Conservation (phyloP, 371 early-diverging fungal species). For the Circinella minor region DNA sequence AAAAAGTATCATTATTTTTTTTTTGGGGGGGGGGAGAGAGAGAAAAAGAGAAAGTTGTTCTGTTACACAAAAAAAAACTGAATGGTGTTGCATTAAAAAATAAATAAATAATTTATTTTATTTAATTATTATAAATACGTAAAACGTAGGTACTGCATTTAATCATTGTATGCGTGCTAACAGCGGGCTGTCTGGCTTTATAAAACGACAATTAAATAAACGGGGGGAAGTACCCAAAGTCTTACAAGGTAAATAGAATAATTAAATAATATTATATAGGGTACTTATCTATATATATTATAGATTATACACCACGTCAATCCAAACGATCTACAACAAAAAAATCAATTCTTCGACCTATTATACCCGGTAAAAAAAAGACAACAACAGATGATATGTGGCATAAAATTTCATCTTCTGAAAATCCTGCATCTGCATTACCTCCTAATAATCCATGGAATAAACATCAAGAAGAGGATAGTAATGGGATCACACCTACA, state of each 20-base stretch:
- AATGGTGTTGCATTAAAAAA: too few relatives aligned
- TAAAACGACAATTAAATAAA: constrained; percentile 23
- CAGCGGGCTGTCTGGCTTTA: constrained; percentile 47
- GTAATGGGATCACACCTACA: constrained; percentile 18
- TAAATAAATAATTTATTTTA: not conserved
- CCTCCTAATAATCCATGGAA: not conserved
- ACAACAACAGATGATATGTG: constrained; percentile 11
- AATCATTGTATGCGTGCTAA: constrained; percentile 45
- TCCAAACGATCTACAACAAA: constrained; percentile 20
- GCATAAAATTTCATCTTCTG: constrained; percentile 9
- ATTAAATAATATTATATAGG: too few relatives aligned
- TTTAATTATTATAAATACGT: not conserved
- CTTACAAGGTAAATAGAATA: constrained; percentile 22
- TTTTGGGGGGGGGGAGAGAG: not conserved
- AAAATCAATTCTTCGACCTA: constrained; percentile 25
- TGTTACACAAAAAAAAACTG: not conserved
- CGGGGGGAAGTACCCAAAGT: constrained; percentile 20
- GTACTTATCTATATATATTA: too few relatives aligned
- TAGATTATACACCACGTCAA: constrained; percentile 29
- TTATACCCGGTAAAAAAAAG: constrained; percentile 21
- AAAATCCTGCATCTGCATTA: constrained; percentile 1
- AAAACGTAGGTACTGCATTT: constrained; percentile 48
- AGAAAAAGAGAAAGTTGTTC: too few relatives aligned
- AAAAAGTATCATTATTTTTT: too few relatives aligned
- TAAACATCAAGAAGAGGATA: not conserved